Base-by-base conservation (phyloP, 306 rosid species). In the Mimosa pudica region DNA sequence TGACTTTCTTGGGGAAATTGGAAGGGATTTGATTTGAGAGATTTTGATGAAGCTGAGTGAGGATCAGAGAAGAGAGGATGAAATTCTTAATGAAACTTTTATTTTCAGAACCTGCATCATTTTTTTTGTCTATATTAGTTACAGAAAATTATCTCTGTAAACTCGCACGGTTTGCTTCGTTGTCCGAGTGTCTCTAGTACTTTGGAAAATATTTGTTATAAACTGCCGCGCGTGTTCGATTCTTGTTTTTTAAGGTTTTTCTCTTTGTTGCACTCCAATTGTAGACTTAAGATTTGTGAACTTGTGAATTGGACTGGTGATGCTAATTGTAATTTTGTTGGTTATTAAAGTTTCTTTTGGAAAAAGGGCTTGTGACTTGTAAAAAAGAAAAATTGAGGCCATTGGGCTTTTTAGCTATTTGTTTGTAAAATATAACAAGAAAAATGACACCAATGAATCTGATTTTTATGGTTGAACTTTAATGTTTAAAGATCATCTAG, bases 1-100 rank as follows among this genome's bases (percentile, higher is more conserved):
- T 70, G 57, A 70, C 57, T 70, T 70, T 70, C 74, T 46, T 5
- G 74, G 41, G 41, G 51, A 70, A 46, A 18, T 20, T 18, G 74
- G 4, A 24, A 38, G 74, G 30, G 17, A 70, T 70, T 45, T 10
- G 57, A 11, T 70, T 45, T 10, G 57, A 11, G 74, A 70, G 57
- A 46, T 10, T 45, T 45, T 10, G 57, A 70, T 70, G 52, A 16
- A 18, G 54, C 16, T 68, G 73, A 70, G 46, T 46, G 54, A 44
- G 73, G 38, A 45, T 9, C 73, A 10, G 9, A 55, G 62, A 54
- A 18, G 16, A 18, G 36, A 7, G 12, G 41, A 35, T 12, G 68
- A 18, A 45, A 80, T 65, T n/a, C 30, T 58, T 24, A 33, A 35
- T 11, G 52, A 48, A 16, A 0, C 5, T n/a, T n/a, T 24, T 60